Percentiles rank a stretch among this genome's conserved stretches.
Conservation (phyloP, 192 early-diverging fungal genomes). For the Spizellomyces sp. region DNA sequence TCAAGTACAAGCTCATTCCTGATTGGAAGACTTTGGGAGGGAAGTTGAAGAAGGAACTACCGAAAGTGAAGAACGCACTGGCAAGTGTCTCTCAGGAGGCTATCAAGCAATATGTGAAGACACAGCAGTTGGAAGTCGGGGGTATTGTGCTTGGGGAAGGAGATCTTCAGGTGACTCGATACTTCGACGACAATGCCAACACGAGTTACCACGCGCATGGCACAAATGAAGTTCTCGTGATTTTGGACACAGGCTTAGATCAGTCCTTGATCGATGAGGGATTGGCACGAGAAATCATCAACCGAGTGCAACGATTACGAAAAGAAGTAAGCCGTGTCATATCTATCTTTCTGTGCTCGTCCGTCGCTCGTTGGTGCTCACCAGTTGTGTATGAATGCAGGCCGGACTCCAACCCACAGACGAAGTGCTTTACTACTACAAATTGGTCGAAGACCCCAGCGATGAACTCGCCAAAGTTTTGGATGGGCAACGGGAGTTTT, state of each 20-base stretch:
- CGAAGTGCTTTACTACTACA: conserved; percentile 81
- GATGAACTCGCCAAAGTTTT: conserved; percentile 72
- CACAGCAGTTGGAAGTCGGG: conserved; percentile 69
- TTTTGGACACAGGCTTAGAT: conserved; percentile 85
- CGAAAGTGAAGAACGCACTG: conserved; percentile 85
- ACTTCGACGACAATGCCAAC: conserved; percentile 70
- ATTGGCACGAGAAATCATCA: conserved; percentile 91
- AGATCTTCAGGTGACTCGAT: conserved; percentile 81
- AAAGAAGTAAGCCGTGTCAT: conserved; percentile 64
- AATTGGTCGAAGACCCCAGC: conserved; percentile 71
- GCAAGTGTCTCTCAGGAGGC: conserved; percentile 71
- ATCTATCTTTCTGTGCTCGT: no score
- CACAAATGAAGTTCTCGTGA: conserved; percentile 82
- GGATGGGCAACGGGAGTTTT: conserved; percentile 68
- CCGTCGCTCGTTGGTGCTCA: no score
- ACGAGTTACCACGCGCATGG: conserved; percentile 74
- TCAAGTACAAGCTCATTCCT: conserved; percentile 90
- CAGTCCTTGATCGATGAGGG: conserved; percentile 85
- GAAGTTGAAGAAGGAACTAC: conserved; percentile 87
- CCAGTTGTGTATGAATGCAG: not conserved
- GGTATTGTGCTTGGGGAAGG: conserved; percentile 79
- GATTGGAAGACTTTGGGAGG: conserved; percentile 87
- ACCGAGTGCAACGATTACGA: conserved; percentile 93
- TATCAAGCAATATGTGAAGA: conserved; percentile 79
- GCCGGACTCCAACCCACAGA: conserved; percentile 86